Evolutionary conservation across 345 rosid genomes (phyloP), one percentile per base, ranked within the genome.

Genomic region (Dovyalis caffra): DNA sequence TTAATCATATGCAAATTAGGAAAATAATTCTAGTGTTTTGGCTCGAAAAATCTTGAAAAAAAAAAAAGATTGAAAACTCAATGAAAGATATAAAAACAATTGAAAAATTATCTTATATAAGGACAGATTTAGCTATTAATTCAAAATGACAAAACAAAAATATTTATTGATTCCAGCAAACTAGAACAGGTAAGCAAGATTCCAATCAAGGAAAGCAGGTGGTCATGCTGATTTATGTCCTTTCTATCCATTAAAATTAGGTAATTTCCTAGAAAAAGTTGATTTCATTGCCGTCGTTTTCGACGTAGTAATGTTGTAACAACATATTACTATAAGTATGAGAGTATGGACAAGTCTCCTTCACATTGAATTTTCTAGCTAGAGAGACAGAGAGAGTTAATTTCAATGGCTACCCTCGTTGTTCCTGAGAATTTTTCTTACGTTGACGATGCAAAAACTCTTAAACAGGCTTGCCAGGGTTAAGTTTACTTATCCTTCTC

Each of bases 401-500:
- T 29, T 33, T 31, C n/a, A 72, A 85, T 87, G 86, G 83, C 88
- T 12, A 56, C 84, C 66, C 40, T 87, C 34, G 73, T 76, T 75
- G 78, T 75, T 60, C 88, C 81, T 49, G 56, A 69, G 9, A 71
- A 88, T 61, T 53, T 84, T 47, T 79, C 86, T 74, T 34, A 47
- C 20, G 69, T 68, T 69, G 81, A 81, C 29, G 91, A 88, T 73
- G 91, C 91, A 2, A 85, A 84, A 71, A 56, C 76, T 63, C 81
- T 86, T 34, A 16, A 73, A 31, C 84, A 84, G 74, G 84, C 88
- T 62, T 83, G 75, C 43, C 37, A 83, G 78, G 89, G 91, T 82
- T 71, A 32, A 20, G 8, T 28, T 31, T 57, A 0, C 15, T 5
- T 9, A 33, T 68, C 57, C 16, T 2, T 18, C 1, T 5, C 5